Evolutionary conservation across 331 rosid genomes (phyloP).

Genomic region (Phaseolus coccineus): DNA sequence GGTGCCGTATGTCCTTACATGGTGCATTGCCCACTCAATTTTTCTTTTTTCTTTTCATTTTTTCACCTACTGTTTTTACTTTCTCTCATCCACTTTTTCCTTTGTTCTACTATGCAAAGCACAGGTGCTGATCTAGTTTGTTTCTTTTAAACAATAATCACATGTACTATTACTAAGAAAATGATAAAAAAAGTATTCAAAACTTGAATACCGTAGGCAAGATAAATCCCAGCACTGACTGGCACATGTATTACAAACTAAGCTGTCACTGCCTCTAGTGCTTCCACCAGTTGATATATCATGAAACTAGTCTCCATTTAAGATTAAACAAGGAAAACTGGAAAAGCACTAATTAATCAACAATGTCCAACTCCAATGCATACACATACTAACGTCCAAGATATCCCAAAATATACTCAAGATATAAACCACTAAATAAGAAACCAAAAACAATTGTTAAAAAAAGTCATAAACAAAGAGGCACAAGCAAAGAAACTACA

Average conservation of each 20-base stretch:
- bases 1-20: too few species aligned
- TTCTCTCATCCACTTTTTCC: too few species aligned
- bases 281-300: slow-evolving; percentile 14
- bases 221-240: not conserved
- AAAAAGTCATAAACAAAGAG: slow-evolving; percentile 5
- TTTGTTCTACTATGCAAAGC: too few species aligned
- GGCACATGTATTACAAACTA: not conserved
- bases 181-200: not conserved
- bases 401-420: slow-evolving; percentile 13
- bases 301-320: slow-evolving; percentile 1
- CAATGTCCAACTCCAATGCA: not conserved
- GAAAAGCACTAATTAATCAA: slow-evolving; percentile 7
- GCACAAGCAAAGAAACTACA: not conserved
- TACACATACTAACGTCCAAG: not conserved
- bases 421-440: not conserved
- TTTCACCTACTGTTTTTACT: too few species aligned
- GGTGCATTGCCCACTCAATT: too few species aligned
- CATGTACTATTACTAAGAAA: not conserved
- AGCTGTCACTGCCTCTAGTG: not conserved
- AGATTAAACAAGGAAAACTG: not conserved
- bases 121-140: too few species aligned
- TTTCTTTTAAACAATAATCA: not conserved
- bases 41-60: too few species aligned
- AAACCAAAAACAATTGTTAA: not conserved
- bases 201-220: slow-evolving; percentile 1